A percentile compares a stretch with the other conserved stretches of the same genome.
These are phyloP conservation scores for Mucor sp. DNA, from an alignment of 371 early-diverging fungal genomes.

Conservation along the genomic window DNA sequence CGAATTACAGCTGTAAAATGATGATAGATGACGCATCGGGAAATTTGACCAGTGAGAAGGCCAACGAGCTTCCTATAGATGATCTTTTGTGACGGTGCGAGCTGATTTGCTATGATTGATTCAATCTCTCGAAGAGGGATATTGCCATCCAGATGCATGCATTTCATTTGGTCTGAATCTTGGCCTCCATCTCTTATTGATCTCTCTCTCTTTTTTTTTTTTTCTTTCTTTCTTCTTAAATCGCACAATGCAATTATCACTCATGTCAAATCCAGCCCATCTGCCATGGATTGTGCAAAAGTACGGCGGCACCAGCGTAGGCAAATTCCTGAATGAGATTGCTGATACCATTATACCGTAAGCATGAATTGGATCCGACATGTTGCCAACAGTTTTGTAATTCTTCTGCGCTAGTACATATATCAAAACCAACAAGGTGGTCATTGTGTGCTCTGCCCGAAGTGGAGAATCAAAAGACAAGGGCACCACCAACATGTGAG, in stretches of 20 bases:
- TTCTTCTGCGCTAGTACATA: conserved; percentile 26
- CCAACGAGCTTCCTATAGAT: conserved; percentile 10
- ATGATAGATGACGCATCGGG: conserved; percentile 12
- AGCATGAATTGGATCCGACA: conserved; percentile 7
- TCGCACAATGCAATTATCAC: conserved; percentile 12
- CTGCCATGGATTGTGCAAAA: conserved; percentile 80
- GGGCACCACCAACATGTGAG: conserved; percentile 76
- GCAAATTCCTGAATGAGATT: conserved; percentile 72
- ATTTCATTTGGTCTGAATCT: not conserved
- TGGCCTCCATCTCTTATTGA: not conserved
- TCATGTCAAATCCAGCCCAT: conserved; percentile 22
- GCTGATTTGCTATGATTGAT: conserved; percentile 19
- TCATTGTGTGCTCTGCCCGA: conserved; percentile 83
- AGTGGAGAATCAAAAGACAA: conserved; percentile 77
- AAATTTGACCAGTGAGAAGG: conserved; percentile 12
- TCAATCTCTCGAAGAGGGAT: conserved; percentile 11
- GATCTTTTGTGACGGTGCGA: conserved; percentile 22
- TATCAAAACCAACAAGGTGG: conserved; percentile 60
- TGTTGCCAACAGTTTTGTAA: not conserved
- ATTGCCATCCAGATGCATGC: not conserved
- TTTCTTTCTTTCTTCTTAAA: conserved; percentile 2
- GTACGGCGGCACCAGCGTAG: conserved; percentile 90
- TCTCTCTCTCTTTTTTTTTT: not conserved
- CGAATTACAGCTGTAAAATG: conserved; percentile 1
- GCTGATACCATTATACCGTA: conserved; percentile 62